Base-by-base conservation (phyloP, 31 red algal genomes). In the Endocladia muricata region DNA sequence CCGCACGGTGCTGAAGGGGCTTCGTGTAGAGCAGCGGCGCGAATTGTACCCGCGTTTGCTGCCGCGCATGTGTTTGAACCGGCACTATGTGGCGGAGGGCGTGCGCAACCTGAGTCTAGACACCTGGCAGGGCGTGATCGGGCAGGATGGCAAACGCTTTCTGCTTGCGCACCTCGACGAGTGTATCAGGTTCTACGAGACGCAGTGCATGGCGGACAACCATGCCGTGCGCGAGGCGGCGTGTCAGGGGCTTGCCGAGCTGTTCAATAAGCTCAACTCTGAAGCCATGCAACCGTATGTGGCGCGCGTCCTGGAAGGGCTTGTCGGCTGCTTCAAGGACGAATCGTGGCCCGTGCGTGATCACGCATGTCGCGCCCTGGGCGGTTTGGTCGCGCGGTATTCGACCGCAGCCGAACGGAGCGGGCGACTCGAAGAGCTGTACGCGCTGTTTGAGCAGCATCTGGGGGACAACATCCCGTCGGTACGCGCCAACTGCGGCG, bases 301-400 rank as follows among this genome's bases (percentile, higher is more conserved):
- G n/a, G 34, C 30, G 42, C 17, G 65, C 25, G 28, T 99, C 34
- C 37, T 95, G 9, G 43, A 60, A 19, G 91, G 75, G 22, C 74
- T 99, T 3, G 61, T 95, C 19, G 63, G 38, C 26, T 92, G 87
- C 35, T 90, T 95, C 70, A 82, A 93, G 37, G 96, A 99, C 68
- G 96, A 95, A 37, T 93, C 88, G 11, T 99, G 96, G 96, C 92
- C 96, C 17, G 96, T 99, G 55, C 88, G 96, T 15, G 96, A 99
- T 65, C 74, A 86, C 62, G 96, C 96, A 1, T 92, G 84, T 48
- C 77, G 62, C n/a, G 96, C 93, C 7, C 62, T 84, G 29, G 88
- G 81, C 22, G 43, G 60, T 35, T 70, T 99, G 28, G 63, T 81
- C 63, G 35, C 59, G 36, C 32, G 34, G 39, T 96, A 59, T 62